Evolutionary conservation across 2,329 filamentous ascomycete species (phyloP).

Genomic region (Botryotinia calthae): DNA sequence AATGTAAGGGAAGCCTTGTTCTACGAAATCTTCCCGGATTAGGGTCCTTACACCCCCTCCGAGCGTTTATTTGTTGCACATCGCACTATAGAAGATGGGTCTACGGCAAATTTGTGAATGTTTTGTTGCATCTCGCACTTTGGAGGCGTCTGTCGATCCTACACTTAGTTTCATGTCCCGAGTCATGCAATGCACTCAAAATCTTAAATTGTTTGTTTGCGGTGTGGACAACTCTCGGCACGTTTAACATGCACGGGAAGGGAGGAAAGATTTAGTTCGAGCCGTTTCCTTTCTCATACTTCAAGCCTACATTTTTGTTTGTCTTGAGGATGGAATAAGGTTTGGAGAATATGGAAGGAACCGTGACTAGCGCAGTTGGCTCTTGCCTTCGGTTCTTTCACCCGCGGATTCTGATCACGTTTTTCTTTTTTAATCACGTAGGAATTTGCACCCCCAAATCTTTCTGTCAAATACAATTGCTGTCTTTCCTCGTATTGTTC

Average conservation of each 20-base stretch:
- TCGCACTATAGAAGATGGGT: background rate
- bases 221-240: background rate
- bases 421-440: background rate
- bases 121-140: conserved; percentile 7
- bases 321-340: background rate
- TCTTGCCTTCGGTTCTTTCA: background rate
- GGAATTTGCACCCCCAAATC: background rate
- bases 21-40: background rate
- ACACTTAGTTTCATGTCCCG: background rate
- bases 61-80: background rate
- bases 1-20: background rate
- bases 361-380: background rate
- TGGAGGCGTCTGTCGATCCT: background rate
- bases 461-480: background rate
- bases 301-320: background rate
- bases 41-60: background rate
- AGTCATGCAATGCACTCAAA: background rate
- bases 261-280: background rate
- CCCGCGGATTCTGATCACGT: background rate
- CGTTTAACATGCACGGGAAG: background rate
- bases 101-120: background rate
- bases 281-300: background rate
- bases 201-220: background rate
- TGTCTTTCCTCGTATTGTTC: background rate
- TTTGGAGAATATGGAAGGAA: background rate